These are phyloP conservation scores for Neofusicoccum kwambonambiense DNA, from an alignment of 2,329 filamentous ascomycete genomes.

Conservation along the genomic window DNA sequence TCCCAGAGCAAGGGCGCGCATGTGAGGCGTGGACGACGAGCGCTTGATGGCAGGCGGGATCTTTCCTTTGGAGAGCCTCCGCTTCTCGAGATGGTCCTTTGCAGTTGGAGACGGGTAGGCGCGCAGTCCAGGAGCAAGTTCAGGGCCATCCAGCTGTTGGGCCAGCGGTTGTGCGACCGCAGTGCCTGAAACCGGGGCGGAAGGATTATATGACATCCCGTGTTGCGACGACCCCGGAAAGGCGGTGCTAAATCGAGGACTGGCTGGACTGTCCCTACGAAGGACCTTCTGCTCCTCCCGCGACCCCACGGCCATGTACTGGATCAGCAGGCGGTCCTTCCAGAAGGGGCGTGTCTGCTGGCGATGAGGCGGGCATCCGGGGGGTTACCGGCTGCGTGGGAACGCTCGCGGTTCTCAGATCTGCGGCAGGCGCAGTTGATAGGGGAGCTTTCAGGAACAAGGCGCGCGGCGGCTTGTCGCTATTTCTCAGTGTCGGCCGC, in stretches of 20 bases:
- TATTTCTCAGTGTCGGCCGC: conserved; percentile 3
- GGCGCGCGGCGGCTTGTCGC: conserved; percentile 1
- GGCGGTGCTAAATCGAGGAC: conserved; percentile 30
- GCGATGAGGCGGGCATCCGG: conserved; percentile 10
- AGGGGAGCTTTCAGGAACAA: conserved; percentile 13
- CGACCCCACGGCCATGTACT: conserved; percentile 38
- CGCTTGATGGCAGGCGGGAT: conserved; percentile 40
- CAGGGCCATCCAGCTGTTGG: conserved; percentile 13
- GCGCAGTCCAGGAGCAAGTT: background rate
- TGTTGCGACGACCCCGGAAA: conserved; percentile 27
- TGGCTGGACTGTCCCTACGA: conserved; percentile 32
- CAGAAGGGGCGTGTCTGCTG: background rate
- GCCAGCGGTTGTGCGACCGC: conserved; percentile 21
- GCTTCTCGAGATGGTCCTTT: conserved; percentile 35
- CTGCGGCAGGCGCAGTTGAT: conserved; percentile 7
- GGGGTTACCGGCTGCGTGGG: background rate
- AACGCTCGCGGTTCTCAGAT: background rate
- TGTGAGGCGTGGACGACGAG: conserved; percentile 49
- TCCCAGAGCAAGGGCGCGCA: conserved; percentile 40
- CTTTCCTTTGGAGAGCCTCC: conserved; percentile 41
- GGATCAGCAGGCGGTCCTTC: conserved; percentile 2
- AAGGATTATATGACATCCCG: conserved; percentile 37
- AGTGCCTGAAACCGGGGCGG: conserved; percentile 29
- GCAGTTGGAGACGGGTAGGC: conserved; percentile 19
- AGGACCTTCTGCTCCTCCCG: conserved; percentile 29